phyloP scores from a whole-genome alignment of 495 filamentous ascomycete species.

The Pseudomonodictys pantanalensis region DNA sequence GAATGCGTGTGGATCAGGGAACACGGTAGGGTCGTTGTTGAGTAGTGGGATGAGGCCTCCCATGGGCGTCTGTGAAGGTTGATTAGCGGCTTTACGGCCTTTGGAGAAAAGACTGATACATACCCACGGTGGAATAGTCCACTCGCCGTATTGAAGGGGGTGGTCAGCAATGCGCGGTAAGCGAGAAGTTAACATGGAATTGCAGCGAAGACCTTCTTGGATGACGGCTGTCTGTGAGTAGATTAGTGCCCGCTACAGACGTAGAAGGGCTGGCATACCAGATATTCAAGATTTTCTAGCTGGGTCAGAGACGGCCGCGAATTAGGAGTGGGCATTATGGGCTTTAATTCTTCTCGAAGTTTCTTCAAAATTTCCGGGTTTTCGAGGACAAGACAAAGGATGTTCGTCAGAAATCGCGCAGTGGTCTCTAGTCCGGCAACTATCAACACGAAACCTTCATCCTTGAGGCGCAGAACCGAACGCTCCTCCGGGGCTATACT shows the following conservation, averaged over 20 bases:
- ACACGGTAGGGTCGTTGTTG: conserved; percentile 3
- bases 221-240: neutral
- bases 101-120: neutral
- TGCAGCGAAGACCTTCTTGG: neutral
- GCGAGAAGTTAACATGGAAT: neutral
- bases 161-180: neutral
- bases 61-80: neutral
- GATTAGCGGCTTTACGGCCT: neutral
- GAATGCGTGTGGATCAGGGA: conserved; percentile 16
- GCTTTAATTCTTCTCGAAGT: neutral
- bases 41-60: neutral
- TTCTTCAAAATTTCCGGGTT: neutral
- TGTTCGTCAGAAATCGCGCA: neutral
- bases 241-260: neutral
- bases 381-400: neutral
- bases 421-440: conserved; percentile 18
- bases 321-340: neutral
- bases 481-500: conserved; percentile 6
- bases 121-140: neutral
- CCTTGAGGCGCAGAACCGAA: neutral
- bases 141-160: neutral
- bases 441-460: conserved; percentile 13
- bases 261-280: neutral
- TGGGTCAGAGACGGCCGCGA: neutral
- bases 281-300: neutral